Conservation (phyloP, 768 basidiomycete genomes). For the Naganishia randhawae region DNA sequence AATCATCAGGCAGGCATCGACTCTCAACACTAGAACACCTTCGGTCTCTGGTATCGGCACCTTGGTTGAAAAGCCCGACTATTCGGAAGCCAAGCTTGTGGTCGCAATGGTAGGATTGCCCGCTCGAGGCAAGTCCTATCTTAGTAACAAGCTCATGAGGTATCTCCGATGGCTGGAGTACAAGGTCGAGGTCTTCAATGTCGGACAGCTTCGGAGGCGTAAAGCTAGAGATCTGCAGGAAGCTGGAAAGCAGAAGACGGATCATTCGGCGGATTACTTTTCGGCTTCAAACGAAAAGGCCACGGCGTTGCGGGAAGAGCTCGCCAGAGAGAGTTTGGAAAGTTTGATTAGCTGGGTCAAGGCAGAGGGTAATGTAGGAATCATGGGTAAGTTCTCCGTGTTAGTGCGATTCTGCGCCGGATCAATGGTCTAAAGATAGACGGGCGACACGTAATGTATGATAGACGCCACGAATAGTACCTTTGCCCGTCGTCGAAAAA, state of each 20-base stretch:
- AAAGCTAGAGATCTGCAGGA: slow-evolving; percentile 58
- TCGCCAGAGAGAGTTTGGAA: slow-evolving; percentile 88
- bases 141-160: slow-evolving; percentile 94
- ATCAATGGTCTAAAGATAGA: not conserved
- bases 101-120: slow-evolving; percentile 97
- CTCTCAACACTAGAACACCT: slow-evolving; percentile 39
- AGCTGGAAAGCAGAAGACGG: slow-evolving; percentile 71
- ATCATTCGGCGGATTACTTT: slow-evolving; percentile 87
- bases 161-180: slow-evolving; percentile 99
- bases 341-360: slow-evolving; percentile 93
- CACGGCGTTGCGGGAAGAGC: slow-evolving; percentile 67
- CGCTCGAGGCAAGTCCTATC: slow-evolving; percentile 96
- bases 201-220: slow-evolving; percentile 84
- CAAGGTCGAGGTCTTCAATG: slow-evolving; percentile 97
- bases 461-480: slow-evolving; percentile 90
- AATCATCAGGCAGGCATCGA: slow-evolving; percentile 36
- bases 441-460: not conserved
- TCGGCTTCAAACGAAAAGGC: slow-evolving; percentile 78
- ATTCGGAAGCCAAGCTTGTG: slow-evolving; percentile 97
- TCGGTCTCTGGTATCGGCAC: slow-evolving; percentile 49
- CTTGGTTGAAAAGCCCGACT: slow-evolving; percentile 89
- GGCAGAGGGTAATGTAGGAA: slow-evolving; percentile 89
- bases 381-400: slow-evolving; percentile 70
- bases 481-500: slow-evolving; percentile 61
- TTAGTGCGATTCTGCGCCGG: no score